Evolutionary conservation across 495 filamentous ascomycete genomes (phyloP), one percentile per base, ranked within the genome.

Genomic region (Penicillium bovifimosum): DNA sequence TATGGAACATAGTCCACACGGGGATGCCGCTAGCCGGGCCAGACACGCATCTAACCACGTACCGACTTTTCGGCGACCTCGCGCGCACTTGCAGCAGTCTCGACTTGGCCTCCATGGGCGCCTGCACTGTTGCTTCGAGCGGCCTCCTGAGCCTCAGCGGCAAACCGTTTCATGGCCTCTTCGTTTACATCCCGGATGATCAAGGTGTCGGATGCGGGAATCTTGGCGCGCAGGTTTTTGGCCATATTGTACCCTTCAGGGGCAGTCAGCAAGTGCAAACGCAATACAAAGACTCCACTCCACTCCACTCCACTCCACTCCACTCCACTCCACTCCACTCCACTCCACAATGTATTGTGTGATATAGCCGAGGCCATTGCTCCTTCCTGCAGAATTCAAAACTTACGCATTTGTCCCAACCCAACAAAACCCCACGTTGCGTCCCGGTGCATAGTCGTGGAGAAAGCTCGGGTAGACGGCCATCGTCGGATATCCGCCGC

Each of bases 371-470:
- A 41, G 48, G 39, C 17, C 18, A 10, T 33, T 24, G 20, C 20
- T 24, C 20, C 20, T 18, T 14, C 4, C 38, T 6, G 16, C 17
- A 38, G n/a, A 42, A 59, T 52, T 34, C 11, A 26, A 14, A 38
- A 66, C 82, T 41, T 78, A 90, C 84, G 90, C 90, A 95, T 95
- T 61, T 88, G 86, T 7, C 90, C 90, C 26, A 95, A 71, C 3
- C 90, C 90, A 56, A 95, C 84, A 67, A 95, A 95, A 10, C 88
- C 90, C 78, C 85, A 91, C 58, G 79, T 83, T 53, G 83, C 81
- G 59, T 81, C 70, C 50, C 79, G 71, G 26, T 63, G 71, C 32
- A 70, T 26, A 5, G 81, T 78, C 0, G 69, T 74, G 24, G 85
- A 83, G 56, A 88, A 88, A 32, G 66, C 60, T 55, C 83, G 64